Conservation (phyloP, 139 green algal genomes). For the Coelastrella sp. region DNA sequence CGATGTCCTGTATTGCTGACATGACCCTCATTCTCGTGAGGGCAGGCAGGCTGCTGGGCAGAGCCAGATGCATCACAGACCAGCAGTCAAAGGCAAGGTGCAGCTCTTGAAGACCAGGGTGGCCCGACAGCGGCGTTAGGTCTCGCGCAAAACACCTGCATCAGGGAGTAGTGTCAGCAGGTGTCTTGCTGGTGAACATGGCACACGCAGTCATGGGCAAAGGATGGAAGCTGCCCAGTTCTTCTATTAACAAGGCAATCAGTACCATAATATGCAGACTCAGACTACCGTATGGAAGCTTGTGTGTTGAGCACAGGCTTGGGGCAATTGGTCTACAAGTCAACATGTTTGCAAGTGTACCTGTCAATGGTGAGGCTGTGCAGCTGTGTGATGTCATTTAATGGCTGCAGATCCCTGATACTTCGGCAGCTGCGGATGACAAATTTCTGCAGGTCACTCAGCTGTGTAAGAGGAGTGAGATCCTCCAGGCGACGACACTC, state of each 20-base stretch:
- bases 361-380: constrained; percentile 1
- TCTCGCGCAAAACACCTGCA: not conserved
- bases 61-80: not conserved
- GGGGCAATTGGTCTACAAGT: no score
- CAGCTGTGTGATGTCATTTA: not conserved
- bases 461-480: not conserved
- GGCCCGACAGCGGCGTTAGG: not conserved
- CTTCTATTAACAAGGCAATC: no score
- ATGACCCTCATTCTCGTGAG: constrained; percentile 11
- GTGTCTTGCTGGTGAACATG: no score
- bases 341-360: no score
- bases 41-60: not conserved
- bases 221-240: no score
- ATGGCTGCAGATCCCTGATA: not conserved
- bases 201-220: no score
- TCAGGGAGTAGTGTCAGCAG: no score
- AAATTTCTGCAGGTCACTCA: not conserved
- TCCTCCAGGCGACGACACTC: constrained; percentile 20
- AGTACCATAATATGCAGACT: no score
- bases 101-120: not conserved
- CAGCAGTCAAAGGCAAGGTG: constrained; percentile 10
- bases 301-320: no score
- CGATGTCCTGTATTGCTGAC: constrained; percentile 6
- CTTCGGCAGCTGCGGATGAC: not conserved
- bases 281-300: no score